Percentiles rank a stretch among this genome's conserved stretches.
phyloP scores from a whole-genome alignment of 805 yeast genomes.

The Metschnikowia arizonensis region DNA sequence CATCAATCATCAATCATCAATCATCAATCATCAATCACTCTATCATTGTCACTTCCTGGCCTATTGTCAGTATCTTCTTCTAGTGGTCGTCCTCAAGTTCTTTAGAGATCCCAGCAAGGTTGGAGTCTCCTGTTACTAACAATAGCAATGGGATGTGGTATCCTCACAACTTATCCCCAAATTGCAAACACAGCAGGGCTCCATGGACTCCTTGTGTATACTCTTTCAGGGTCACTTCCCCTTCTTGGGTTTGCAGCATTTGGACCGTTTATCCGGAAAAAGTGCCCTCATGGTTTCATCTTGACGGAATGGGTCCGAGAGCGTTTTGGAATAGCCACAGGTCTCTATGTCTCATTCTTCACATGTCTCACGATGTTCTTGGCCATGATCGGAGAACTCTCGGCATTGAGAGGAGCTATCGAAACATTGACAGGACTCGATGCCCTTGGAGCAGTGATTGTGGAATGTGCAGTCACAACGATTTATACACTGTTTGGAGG shows the following conservation, averaged over 20 bases:
- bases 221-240: conserved; percentile 77
- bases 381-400: conserved; percentile 82
- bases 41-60: no score
- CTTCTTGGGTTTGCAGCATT: conserved; percentile 75
- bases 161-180: conserved; percentile 78
- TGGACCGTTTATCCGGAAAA: conserved; percentile 74
- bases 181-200: conserved; percentile 83
- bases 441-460: conserved; percentile 76
- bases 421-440: conserved; percentile 72
- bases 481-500: conserved; percentile 88
- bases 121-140: no score
- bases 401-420: conserved; percentile 75
- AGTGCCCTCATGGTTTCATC: conserved; percentile 87
- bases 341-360: conserved; percentile 71
- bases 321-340: conserved; percentile 69
- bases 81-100: no score
- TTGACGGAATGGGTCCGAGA: conserved; percentile 92
- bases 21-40: no score
- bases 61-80: no score
- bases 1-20: no score
- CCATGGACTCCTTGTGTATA: conserved; percentile 81
- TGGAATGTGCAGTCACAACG: conserved; percentile 82
- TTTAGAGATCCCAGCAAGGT: no score
- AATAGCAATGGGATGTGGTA: conserved; percentile 83
- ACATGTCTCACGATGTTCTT: conserved; percentile 81